Conservation (phyloP, 352 stramenopile species). For the Phytophthora pinifolia region DNA sequence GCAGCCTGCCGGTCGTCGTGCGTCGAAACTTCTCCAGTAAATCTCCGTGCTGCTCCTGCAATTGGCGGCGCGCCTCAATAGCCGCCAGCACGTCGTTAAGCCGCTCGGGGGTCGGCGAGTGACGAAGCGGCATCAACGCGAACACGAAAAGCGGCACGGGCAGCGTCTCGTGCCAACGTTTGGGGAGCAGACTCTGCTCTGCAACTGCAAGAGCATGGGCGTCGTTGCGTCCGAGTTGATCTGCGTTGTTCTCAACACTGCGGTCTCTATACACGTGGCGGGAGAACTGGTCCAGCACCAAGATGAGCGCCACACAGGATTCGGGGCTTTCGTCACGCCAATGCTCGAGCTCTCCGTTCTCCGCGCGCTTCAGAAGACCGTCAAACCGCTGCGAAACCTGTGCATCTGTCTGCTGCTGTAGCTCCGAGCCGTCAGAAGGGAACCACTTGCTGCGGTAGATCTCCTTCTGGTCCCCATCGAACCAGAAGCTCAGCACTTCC, state of each 20-base stretch:
- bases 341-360: conserved; percentile 43
- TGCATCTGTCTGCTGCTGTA: conserved; percentile 43
- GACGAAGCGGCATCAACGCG: conserved; percentile 84
- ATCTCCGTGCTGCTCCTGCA: conserved; percentile 56
- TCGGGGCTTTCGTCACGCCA: conserved; percentile 42
- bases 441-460: conserved; percentile 70
- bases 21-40: conserved; percentile 82
- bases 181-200: conserved; percentile 42
- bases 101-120: conserved; percentile 63
- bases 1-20: conserved; percentile 74
- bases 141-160: conserved; percentile 70
- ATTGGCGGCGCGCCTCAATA: conserved; percentile 45
- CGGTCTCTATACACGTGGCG: conserved; percentile 69
- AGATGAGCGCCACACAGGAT: conserved; percentile 70
- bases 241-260: conserved; percentile 15
- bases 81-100: conserved; percentile 54
- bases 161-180: conserved; percentile 55
- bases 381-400: conserved; percentile 46
- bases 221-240: conserved; percentile 45
- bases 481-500: conserved; percentile 63
- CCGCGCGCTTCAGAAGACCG: conserved; percentile 39
- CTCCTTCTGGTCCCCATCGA: conserved; percentile 52
- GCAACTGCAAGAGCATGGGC: conserved; percentile 44
- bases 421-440: conserved; percentile 45
- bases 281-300: conserved; percentile 89